Percentiles rank a stretch among this genome's conserved stretches.
Conservation (phyloP, 176 grass and related monocot genomes). For the maize (Zea mays) region DNA sequence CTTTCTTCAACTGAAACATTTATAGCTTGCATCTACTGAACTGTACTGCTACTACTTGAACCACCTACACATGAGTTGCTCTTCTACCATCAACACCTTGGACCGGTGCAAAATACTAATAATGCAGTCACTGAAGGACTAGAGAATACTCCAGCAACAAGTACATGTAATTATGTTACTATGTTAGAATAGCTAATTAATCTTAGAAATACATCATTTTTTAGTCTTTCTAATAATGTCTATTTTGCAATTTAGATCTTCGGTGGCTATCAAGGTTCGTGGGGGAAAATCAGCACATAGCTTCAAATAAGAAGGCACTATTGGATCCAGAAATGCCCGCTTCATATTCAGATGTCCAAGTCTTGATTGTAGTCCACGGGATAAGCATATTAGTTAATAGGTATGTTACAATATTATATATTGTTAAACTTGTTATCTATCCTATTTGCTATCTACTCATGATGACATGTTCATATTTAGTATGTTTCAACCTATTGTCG, state of each 20-base stretch:
- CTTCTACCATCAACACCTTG: too few relatives aligned
- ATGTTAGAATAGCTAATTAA: slow-evolving; percentile 23
- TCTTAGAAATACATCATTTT: slow-evolving; percentile 11
- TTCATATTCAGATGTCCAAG: slow-evolving; percentile 12
- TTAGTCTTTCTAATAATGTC: slow-evolving; percentile 22
- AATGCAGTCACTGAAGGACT: background rate
- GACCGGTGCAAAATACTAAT: background rate
- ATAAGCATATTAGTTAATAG: background rate
- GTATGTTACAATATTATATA: slow-evolving; percentile 25
- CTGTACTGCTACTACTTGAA: too few relatives aligned
- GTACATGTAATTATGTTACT: background rate
- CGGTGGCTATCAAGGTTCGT: background rate
- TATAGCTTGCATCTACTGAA: too few relatives aligned
- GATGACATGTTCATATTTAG: background rate
- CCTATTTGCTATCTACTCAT: background rate
- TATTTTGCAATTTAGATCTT: slow-evolving; percentile 28
- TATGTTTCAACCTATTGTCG: background rate
- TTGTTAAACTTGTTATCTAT: slow-evolving; percentile 10
- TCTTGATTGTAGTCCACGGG: background rate
- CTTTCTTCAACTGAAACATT: too few relatives aligned
- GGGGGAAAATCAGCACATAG: background rate
- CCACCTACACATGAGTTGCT: too few relatives aligned
- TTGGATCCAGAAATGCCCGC: slow-evolving; percentile 20
- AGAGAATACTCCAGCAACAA: background rate
- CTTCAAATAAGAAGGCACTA: slow-evolving; percentile 26